A percentile compares a stretch with the other conserved stretches of the same genome.
Conservation (phyloP, 305 asterid species). For the Rubia balearica region DNA sequence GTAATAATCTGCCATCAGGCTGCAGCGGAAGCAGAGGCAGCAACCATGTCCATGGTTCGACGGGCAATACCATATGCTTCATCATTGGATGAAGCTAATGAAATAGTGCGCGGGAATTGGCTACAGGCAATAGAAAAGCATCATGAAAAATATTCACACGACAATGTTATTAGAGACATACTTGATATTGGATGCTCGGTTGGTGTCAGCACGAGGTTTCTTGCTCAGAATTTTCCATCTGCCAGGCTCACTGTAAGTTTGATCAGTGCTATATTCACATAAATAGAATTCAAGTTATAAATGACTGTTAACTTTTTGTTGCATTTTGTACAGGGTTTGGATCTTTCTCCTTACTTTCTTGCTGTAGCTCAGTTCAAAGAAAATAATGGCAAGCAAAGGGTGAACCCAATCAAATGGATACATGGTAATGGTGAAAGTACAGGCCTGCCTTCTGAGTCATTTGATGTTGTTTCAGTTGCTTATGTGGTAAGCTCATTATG, state of each 20-base stretch:
- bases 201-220: constrained; percentile 79
- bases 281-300: neutral
- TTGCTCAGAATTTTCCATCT: constrained; percentile 57
- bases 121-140: constrained; percentile 73
- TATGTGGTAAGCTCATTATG: constrained; percentile 51
- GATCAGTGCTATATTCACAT: neutral
- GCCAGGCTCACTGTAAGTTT: constrained; percentile 61
- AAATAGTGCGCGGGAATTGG: constrained; percentile 87
- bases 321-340: constrained; percentile 58
- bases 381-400: constrained; percentile 35
- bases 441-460: constrained; percentile 74
- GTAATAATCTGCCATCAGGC: constrained; percentile 41
- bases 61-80: constrained; percentile 73
- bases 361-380: constrained; percentile 84
- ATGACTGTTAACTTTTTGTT: neutral
- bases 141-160: constrained; percentile 45
- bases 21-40: constrained; percentile 96
- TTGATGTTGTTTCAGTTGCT: constrained; percentile 80
- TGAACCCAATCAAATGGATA: constrained; percentile 50
- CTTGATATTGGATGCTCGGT: constrained; percentile 91
- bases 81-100: constrained; percentile 74
- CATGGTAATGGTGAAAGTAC: constrained; percentile 88
- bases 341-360: constrained; percentile 83
- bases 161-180: constrained; percentile 37
- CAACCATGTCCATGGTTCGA: constrained; percentile 82